A percentile compares a stretch with the other conserved stretches of the same genome.
These are phyloP conservation scores for Lactarius tabidus DNA, from an alignment of 768 basidiomycete genomes.

Conservation along the genomic window DNA sequence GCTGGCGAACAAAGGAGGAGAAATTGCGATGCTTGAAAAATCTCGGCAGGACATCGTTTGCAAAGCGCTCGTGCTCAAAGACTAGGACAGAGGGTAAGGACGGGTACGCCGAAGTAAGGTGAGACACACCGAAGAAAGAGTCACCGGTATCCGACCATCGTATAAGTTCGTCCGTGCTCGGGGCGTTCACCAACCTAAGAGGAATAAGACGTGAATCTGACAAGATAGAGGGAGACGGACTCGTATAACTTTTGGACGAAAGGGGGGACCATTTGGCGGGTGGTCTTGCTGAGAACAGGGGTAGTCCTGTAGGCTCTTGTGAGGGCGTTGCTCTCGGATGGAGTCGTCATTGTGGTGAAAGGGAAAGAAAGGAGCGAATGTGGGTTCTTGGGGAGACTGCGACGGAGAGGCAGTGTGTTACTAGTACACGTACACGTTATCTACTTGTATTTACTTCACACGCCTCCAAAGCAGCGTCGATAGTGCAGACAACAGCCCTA, in stretches of 20 bases:
- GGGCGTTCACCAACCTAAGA: constrained; percentile 86
- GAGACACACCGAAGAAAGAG: constrained; percentile 76
- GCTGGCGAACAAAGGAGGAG: constrained; percentile 83
- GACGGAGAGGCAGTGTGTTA: not conserved
- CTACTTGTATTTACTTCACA: constrained; percentile 24
- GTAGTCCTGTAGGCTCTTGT: constrained; percentile 41
- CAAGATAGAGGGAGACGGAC: constrained; percentile 44
- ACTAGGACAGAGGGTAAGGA: constrained; percentile 44
- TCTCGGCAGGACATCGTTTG: constrained; percentile 80
- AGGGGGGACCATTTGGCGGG: constrained; percentile 59
- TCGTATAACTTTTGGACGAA: constrained; percentile 93
- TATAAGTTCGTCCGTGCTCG: constrained; percentile 77
- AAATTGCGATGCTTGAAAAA: constrained; percentile 99
- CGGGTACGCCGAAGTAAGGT: constrained; percentile 5
- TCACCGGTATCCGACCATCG: constrained; percentile 90
- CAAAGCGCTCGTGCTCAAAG: constrained; percentile 86
- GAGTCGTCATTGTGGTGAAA: not conserved
- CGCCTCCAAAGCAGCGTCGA: constrained; percentile 38
- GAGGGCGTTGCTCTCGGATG: constrained; percentile 54
- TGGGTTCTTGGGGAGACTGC: no score
- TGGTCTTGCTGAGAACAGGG: constrained; percentile 43
- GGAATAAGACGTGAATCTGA: constrained; percentile 8
- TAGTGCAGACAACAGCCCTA: constrained; percentile 46
- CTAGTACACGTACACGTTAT: not conserved
- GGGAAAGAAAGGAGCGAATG: not conserved